Percentiles rank a stretch among this genome's conserved stretches.
These are phyloP conservation scores for Gnomoniopsis sp. DNA, from an alignment of 2,329 filamentous ascomycete genomes.

Conservation along the genomic window DNA sequence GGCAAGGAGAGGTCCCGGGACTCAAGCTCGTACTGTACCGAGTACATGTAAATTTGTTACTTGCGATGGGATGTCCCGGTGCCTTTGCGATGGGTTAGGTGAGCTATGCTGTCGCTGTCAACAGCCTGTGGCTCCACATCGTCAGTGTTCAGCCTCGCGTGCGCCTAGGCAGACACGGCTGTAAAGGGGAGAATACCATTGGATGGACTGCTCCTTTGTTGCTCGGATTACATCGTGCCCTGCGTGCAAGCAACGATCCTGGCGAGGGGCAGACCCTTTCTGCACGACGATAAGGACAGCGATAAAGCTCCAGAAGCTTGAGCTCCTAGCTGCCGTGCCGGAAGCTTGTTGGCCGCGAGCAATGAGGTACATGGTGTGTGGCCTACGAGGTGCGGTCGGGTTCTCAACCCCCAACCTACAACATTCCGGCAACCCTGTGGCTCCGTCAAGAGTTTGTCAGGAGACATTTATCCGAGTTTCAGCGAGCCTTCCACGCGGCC, in stretches of 20 bases:
- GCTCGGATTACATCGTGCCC: neutral
- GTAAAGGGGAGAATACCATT: neutral
- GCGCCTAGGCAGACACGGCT: neutral
- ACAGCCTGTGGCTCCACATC: neutral
- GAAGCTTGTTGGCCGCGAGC: neutral
- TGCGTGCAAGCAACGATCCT: neutral
- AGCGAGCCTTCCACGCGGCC: neutral
- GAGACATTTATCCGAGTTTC: constrained; percentile 2
- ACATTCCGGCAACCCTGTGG: neutral
- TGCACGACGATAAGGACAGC: constrained; percentile 14
- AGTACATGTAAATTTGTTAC: no score
- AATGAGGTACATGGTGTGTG: neutral
- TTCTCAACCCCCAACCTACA: neutral
- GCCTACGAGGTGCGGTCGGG: no score
- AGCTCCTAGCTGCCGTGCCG: neutral
- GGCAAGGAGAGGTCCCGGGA: no score
- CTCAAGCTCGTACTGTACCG: no score
- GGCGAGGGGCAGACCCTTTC: neutral
- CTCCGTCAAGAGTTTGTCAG: constrained; percentile 4
- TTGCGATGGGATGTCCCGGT: no score
- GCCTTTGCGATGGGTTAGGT: no score
- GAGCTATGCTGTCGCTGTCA: neutral
- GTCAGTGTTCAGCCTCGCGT: constrained; percentile 1
- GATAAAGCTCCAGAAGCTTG: constrained; percentile 15
- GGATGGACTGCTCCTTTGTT: no score